These are phyloP conservation scores for Aspergillus wentii DNA, from an alignment of 495 filamentous ascomycete species.

Conservation along the genomic window DNA sequence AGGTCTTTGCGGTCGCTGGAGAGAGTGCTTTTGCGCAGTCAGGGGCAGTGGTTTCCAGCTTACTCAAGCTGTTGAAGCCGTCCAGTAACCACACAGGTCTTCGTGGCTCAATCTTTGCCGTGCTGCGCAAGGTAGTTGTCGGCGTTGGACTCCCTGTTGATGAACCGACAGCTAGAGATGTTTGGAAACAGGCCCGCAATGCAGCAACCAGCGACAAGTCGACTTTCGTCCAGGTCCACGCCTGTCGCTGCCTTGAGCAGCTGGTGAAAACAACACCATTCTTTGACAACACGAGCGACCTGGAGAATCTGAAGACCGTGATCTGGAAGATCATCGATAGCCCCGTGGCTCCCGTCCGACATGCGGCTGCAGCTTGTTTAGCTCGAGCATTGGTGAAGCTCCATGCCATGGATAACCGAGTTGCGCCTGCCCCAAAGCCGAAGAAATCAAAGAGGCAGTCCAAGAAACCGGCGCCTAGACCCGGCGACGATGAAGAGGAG, in stretches of 20 bases:
- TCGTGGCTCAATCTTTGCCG: conserved; percentile 74
- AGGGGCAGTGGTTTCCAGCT: conserved; percentile 60
- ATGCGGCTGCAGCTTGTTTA: conserved; percentile 83
- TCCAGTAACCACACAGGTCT: conserved; percentile 77
- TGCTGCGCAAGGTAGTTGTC: conserved; percentile 68
- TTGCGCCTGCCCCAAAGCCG: conserved; percentile 54
- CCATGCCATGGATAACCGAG: conserved; percentile 60
- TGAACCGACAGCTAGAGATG: conserved; percentile 77
- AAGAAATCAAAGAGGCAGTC: conserved; percentile 70
- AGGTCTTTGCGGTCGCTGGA: conserved; percentile 82
- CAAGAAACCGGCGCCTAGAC: conserved; percentile 61
- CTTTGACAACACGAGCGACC: conserved; percentile 89
- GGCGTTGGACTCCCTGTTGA: conserved; percentile 75
- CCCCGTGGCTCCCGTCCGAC: conserved; percentile 63
- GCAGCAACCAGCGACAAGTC: conserved; percentile 77
- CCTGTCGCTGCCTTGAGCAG: conserved; percentile 74
- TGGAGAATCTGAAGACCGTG: conserved; percentile 73
- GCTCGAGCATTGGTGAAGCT: conserved; percentile 72
- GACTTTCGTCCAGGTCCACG: conserved; percentile 70
- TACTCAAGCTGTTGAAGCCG: conserved; percentile 76
- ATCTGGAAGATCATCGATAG: conserved; percentile 86
- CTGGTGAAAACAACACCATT: conserved; percentile 66
- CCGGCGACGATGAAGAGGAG: conserved; percentile 73
- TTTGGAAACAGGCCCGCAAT: conserved; percentile 87
- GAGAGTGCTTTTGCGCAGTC: conserved; percentile 90